Evolutionary conservation across 441 rosid species (phyloP), one percentile per base, ranked within the genome.

Genomic region (Biscutella laevigata): DNA sequence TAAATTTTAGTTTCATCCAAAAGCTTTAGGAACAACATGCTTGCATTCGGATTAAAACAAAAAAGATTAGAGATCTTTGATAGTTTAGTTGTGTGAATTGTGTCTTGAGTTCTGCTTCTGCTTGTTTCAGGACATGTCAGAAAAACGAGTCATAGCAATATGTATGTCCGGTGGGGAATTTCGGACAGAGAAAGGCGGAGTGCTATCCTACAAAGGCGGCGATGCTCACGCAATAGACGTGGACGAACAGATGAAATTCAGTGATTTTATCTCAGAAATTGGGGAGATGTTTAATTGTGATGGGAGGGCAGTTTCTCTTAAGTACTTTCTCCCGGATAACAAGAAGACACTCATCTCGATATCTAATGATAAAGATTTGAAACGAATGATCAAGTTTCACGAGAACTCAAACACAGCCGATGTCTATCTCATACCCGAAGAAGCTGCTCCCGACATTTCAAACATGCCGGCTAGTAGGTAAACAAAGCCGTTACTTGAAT

Each of bases 191-290:
- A 78, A 71, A 59, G 81, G 80, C 50, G 95, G 92, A 7, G 67
- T 61, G 0, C 52, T 87, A 38, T 62, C 78, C 4, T 90, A 87
- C 62, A 75, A 69, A 48, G 95, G 98, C 2, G 95, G 98, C 0
- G 85, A 84, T 39, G 95, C 98, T 14, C 95, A 90, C 56, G 95
- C 95, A 2, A 82, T 90, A 14, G 98, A 90, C 39, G 71, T 90
- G 24, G 94, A 87, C 54, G 84, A 81, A 24, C 68, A 80, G 47
- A 70, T 68, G 74, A 71, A 63, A 47, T 90, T 79, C 27, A 37
- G 44, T 61, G 86, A 84, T 58, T 90, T 90, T 67, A 69, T 78
- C 72, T 45, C 56, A 24, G 95, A 90, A 69, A 83, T 83, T 12
- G 89, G 92, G 3, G 95, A 90, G 72, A 83, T 90, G 92, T 90